phyloP scores from a whole-genome alignment of 1,284 basidiomycete species.

The Papiliotrema laurentii region DNA sequence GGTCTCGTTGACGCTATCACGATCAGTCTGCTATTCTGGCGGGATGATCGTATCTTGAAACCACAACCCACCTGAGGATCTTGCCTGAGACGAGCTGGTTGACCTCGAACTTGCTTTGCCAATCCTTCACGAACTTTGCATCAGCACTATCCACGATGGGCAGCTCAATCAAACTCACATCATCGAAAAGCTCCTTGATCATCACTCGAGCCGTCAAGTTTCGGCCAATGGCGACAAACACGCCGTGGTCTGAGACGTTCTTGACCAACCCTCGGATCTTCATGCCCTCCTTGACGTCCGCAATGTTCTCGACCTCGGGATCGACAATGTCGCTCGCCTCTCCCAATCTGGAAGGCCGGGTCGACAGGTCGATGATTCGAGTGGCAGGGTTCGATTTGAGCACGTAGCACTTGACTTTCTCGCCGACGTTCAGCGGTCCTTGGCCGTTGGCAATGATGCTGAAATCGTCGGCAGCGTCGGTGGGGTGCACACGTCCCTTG shows the following conservation, averaged over 20 bases:
- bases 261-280: slow-evolving; percentile 84
- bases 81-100: slow-evolving; percentile 85
- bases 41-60: neutral
- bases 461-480: slow-evolving; percentile 77
- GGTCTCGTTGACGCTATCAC: slow-evolving; percentile 59
- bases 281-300: slow-evolving; percentile 67
- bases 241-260: slow-evolving; percentile 68
- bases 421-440: slow-evolving; percentile 61
- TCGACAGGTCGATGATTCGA: slow-evolving; percentile 71
- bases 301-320: slow-evolving; percentile 61
- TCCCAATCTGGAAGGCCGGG: slow-evolving; percentile 65
- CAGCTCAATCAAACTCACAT: slow-evolving; percentile 58
- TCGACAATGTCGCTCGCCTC: slow-evolving; percentile 54
- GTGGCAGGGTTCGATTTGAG: slow-evolving; percentile 62
- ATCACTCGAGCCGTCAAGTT: slow-evolving; percentile 84
- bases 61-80: slow-evolving; percentile 61
- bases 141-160: slow-evolving; percentile 3
- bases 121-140: slow-evolving; percentile 83
- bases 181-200: slow-evolving; percentile 88
- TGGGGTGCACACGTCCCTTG: slow-evolving; percentile 70
- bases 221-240: slow-evolving; percentile 85
- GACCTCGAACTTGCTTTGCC: slow-evolving; percentile 74
- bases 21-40: slow-evolving; percentile 16
- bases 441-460: slow-evolving; percentile 47
- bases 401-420: slow-evolving; percentile 65